These are phyloP conservation scores for Oryza brachyantha DNA, from an alignment of 176 grass and related monocot genomes.

Conservation along the genomic window DNA sequence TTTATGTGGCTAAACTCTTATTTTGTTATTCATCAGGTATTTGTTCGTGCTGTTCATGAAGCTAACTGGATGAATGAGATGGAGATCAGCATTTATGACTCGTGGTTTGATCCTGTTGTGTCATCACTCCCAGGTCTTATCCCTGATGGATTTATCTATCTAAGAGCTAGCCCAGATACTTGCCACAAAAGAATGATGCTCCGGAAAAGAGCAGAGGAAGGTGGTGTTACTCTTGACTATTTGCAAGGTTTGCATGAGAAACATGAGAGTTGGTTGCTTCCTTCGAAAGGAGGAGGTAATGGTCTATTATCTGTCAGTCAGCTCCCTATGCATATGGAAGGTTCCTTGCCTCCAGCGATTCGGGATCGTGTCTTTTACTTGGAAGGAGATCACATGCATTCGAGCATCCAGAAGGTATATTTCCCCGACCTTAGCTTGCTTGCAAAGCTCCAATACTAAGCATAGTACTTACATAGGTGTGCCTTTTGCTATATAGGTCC, in stretches of 20 bases:
- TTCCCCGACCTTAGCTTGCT: not conserved
- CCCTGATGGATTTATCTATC: conserved; percentile 95
- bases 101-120: conserved; percentile 97
- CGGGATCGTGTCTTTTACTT: conserved; percentile 76
- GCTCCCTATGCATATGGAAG: conserved; percentile 57
- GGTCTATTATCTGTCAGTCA: conserved; percentile 74
- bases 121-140: conserved; percentile 86
- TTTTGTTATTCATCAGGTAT: conserved; percentile 49
- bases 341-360: conserved; percentile 71
- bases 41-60: conserved; percentile 94
- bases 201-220: conserved; percentile 87
- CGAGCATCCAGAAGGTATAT: conserved; percentile 85
- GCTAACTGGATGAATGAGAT: conserved; percentile 99
- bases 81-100: conserved; percentile 98
- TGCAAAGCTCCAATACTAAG: conserved; percentile 2
- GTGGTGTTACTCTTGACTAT: conserved; percentile 81
- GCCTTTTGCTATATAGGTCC: conserved; percentile 55
- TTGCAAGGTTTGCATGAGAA: conserved; percentile 92
- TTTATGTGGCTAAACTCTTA: not conserved
- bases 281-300: conserved; percentile 47
- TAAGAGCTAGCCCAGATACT: conserved; percentile 89
- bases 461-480: not conserved
- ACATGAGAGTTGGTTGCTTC: conserved; percentile 92
- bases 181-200: conserved; percentile 91
- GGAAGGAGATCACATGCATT: conserved; percentile 93